Evolutionary conservation across 2,329 filamentous ascomycete genomes (phyloP), one percentile per base, ranked within the genome.

Genomic region (Cyphellophora attinorum): DNA sequence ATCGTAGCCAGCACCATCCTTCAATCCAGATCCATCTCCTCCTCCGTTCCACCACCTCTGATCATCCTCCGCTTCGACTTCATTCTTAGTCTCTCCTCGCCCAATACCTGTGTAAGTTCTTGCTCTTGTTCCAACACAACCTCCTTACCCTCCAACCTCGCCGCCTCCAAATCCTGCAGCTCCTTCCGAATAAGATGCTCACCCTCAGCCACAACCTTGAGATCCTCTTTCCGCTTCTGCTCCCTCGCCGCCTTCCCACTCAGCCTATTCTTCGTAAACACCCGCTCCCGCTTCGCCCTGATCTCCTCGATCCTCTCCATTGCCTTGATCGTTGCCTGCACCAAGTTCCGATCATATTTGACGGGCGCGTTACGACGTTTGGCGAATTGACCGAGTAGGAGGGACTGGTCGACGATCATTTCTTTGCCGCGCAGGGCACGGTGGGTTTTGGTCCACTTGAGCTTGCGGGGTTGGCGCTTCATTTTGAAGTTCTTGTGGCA

Each of bases 371-470:
- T 95, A 68, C 91, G 83, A 56, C 85, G 82, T 49, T 85, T 83
- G 44, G 85, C 82, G 65, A 96, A 94, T 55, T 85, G 81, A 21
- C 58, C 61, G 12, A 65, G 55, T 15, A 65, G 52, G 41, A 98
- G 79, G 19, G 89, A 94, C 53, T 77, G 82, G 71, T 98, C 91
- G 62, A 96, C 88, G 38, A 84, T 83, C 85, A 93, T 79, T 61
- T 78, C 74, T 67, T 86, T 93, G 66, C 85, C 85, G 38, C 82
- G 80, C 12, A 81, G 76, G 57, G 80, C 81, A 55, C 86, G 81
- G 73, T 88, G 89, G 34, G 85, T 79, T 71, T 95, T 94, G 44
- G 89, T 95, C 91, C 89, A 95, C 64, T 86, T 91, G 51, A 96
- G 76, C 64, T 95, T 94, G 59, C 89, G 79, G 21, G 89, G 88